Evolutionary conservation across 2,329 filamentous ascomycete species (phyloP).

Genomic region (Trichoderma pleuroti): DNA sequence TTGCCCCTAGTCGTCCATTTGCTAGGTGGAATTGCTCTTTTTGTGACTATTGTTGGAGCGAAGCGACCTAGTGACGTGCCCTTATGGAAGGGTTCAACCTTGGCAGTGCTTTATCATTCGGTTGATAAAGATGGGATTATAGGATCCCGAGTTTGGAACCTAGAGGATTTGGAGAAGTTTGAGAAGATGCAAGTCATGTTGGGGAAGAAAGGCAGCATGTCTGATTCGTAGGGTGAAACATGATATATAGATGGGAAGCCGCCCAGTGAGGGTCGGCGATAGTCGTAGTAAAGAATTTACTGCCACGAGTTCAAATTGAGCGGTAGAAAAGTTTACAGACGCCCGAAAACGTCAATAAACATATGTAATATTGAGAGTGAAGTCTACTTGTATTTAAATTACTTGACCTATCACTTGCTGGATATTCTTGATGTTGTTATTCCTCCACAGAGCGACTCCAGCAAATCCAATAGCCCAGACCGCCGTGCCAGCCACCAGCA

Average conservation of each 20-base stretch:
- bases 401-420: conserved; percentile 24
- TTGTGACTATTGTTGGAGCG: not conserved
- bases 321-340: not conserved
- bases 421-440: conserved; percentile 40
- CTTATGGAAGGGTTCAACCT: not conserved
- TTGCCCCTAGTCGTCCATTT: not conserved
- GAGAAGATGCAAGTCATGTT: not conserved
- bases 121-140: not conserved
- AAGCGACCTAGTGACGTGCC: not conserved
- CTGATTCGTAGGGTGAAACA: not conserved
- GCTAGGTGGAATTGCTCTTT: not conserved
- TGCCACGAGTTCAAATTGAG: not conserved
- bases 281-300: too few species aligned
- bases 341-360: not conserved
- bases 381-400: not conserved
- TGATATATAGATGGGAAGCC: not conserved
- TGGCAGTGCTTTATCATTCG: not conserved
- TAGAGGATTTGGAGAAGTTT: not conserved
- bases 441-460: conserved; percentile 38
- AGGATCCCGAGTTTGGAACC: not conserved
- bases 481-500: conserved; percentile 40
- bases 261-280: too few species aligned
- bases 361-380: not conserved
- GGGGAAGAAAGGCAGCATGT: not conserved
- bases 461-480: conserved; percentile 36